These are phyloP conservation scores for Capsella bursapastoris DNA, from an alignment of 345 rosid genomes.

Conservation along the genomic window DNA sequence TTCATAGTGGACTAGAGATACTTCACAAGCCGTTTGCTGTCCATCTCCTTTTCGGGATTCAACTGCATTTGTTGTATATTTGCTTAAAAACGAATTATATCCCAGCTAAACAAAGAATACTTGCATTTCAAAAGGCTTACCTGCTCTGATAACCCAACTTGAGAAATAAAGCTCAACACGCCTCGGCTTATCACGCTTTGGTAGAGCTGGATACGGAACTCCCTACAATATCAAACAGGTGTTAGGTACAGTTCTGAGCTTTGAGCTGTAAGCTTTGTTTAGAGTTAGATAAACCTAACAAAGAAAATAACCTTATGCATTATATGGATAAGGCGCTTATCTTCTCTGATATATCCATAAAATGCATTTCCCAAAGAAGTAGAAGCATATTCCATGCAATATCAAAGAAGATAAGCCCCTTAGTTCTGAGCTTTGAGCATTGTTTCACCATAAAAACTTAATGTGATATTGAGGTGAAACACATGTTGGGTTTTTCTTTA, in stretches of 20 bases:
- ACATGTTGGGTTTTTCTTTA: neutral
- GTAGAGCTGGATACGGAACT: constrained; percentile 71
- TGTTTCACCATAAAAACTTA: neutral
- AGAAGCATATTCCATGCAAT: neutral
- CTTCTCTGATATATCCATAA: neutral
- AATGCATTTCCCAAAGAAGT: constrained; percentile 1
- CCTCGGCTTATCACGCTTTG: constrained; percentile 87
- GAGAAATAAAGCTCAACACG: constrained; percentile 95
- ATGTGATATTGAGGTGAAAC: neutral
- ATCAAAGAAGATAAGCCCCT: neutral
- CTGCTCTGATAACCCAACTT: constrained; percentile 91
- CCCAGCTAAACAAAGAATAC: neutral
- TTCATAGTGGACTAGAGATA: constrained; percentile 80
- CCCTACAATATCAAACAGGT: constrained; percentile 52
- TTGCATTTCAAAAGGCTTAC: constrained; percentile 48
- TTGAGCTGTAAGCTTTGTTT: neutral
- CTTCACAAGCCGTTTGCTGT: constrained; percentile 84
- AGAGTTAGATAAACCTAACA: neutral
- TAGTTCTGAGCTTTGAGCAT: neutral
- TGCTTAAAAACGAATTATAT: neutral
- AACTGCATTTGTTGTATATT: constrained; percentile 51
- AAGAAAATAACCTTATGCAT: neutral
- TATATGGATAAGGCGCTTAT: neutral
- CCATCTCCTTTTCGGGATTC: constrained; percentile 95
- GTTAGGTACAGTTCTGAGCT: neutral